A percentile compares a stretch with the other conserved stretches of the same genome.
Conservation (phyloP, 2,329 filamentous ascomycete species). For the Alternaria incomplexa region DNA sequence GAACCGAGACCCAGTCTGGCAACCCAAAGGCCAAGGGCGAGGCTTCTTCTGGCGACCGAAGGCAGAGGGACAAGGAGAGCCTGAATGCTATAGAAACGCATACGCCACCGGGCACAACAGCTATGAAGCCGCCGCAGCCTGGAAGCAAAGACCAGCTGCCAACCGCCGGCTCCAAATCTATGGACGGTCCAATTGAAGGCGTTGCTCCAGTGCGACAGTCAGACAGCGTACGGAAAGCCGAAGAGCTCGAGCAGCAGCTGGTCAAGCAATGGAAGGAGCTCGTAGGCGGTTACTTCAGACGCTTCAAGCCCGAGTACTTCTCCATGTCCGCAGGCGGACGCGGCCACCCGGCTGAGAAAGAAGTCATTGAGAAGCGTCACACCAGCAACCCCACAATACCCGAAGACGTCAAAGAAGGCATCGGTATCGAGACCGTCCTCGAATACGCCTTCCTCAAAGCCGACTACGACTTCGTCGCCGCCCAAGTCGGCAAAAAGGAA, state of each 20-base stretch:
- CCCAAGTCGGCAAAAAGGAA: slow-evolving; percentile 82
- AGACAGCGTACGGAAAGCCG: slow-evolving; percentile 64
- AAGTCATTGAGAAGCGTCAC: slow-evolving; percentile 33
- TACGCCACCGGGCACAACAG: slow-evolving; percentile 50
- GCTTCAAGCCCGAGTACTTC: slow-evolving; percentile 86
- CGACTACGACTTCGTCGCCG: slow-evolving; percentile 91
- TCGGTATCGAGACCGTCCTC: slow-evolving; percentile 77
- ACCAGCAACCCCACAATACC: slow-evolving; percentile 28
- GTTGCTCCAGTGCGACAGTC: slow-evolving; percentile 44
- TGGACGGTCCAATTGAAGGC: slow-evolving; percentile 28
- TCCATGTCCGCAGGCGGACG: slow-evolving; percentile 52
- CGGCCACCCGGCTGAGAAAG: slow-evolving; percentile 44
- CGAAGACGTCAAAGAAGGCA: slow-evolving; percentile 47
- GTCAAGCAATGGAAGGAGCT: slow-evolving; percentile 80
- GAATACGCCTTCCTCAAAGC: slow-evolving; percentile 93
- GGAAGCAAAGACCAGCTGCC: slow-evolving; percentile 30
- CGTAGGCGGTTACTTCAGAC: slow-evolving; percentile 91
- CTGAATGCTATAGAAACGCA: slow-evolving; percentile 58
- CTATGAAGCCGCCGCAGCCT: slow-evolving; percentile 42
- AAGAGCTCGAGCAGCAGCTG: slow-evolving; percentile 72
- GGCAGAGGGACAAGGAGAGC: slow-evolving; percentile 46
- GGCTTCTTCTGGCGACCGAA: slow-evolving; percentile 22
- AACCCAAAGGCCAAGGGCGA: slow-evolving; percentile 32
- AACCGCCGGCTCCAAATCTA: slow-evolving; percentile 31
- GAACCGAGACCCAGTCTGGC: slow-evolving; percentile 29